These are phyloP conservation scores for Carex scoparia DNA, from an alignment of 176 grass and related monocot species.

Conservation along the genomic window DNA sequence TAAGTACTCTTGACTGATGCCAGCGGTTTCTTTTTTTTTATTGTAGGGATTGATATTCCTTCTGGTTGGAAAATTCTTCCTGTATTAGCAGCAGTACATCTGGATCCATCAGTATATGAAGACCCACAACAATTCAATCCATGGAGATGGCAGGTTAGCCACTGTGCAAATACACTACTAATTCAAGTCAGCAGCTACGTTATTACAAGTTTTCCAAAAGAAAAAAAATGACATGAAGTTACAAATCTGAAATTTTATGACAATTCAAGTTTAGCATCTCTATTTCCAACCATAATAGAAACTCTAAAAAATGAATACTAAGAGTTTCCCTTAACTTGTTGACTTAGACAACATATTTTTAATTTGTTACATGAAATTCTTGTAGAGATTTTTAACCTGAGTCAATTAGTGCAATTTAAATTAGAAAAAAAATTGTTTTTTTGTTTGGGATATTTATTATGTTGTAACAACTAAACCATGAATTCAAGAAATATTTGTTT, in stretches of 20 bases:
- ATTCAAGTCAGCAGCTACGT: not conserved
- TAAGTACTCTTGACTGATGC: not conserved
- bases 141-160: slow-evolving; percentile 84
- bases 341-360: not conserved
- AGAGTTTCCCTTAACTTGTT: not conserved
- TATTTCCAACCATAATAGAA: not conserved
- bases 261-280: not conserved
- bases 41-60: slow-evolving; percentile 75
- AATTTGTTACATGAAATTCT: not conserved
- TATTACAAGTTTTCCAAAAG: not conserved
- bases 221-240: too few species aligned
- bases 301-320: not conserved
- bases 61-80: slow-evolving; percentile 83
- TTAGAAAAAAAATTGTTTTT: not conserved
- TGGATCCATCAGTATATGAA: slow-evolving; percentile 59
- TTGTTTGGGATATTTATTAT: not conserved
- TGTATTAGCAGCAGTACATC: slow-evolving; percentile 60
- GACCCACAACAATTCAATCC: slow-evolving; percentile 69
- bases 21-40: not conserved
- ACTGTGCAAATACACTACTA: not conserved
- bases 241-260: not conserved
- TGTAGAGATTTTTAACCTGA: not conserved
- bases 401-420: not conserved
- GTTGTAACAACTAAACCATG: not conserved
- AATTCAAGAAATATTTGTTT: not conserved